Percentiles rank a stretch among this genome's conserved stretches.
phyloP scores from a whole-genome alignment of 2,329 filamentous ascomycete species.

The Akanthomyces dipterigenus region DNA sequence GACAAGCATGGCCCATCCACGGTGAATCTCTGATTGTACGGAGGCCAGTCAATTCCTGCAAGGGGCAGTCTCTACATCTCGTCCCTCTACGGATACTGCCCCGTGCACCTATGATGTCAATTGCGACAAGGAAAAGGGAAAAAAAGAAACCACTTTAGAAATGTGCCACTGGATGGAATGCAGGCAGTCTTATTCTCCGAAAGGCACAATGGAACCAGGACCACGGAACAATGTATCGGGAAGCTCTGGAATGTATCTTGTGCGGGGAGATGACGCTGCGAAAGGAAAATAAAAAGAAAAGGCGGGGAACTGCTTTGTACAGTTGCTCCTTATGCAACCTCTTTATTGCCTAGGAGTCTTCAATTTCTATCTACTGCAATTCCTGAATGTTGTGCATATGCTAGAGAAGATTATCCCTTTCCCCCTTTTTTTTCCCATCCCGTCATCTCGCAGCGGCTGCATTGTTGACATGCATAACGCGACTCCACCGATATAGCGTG shows the following conservation, averaged over 20 bases:
- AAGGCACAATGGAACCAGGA: no score
- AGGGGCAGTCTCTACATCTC: not conserved
- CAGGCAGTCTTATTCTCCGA: not conserved
- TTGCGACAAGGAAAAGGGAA: not conserved
- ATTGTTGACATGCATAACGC: constrained; percentile 12
- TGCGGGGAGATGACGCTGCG: not conserved
- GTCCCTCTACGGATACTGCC: not conserved
- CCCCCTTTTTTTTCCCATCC: not conserved
- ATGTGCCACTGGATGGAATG: constrained; percentile 1
- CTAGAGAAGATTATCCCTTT: not conserved
- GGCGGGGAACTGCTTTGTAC: not conserved
- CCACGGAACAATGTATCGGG: not conserved
- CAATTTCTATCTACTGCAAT: no score
- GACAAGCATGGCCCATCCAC: not conserved
- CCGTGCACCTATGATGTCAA: not conserved
- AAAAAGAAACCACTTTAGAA: not conserved
- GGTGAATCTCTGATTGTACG: not conserved
- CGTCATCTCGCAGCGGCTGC: not conserved
- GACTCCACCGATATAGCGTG: not conserved
- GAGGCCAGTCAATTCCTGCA: not conserved
- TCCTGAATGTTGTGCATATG: constrained; percentile 4
- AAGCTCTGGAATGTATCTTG: not conserved
- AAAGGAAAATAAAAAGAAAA: not conserved
- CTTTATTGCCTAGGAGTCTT: not conserved
- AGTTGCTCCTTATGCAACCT: not conserved